A percentile compares a stretch with the other conserved stretches of the same genome.
These are phyloP conservation scores for Sclerotinia borealis DNA, from an alignment of 2,329 filamentous ascomycete genomes.

Conservation along the genomic window DNA sequence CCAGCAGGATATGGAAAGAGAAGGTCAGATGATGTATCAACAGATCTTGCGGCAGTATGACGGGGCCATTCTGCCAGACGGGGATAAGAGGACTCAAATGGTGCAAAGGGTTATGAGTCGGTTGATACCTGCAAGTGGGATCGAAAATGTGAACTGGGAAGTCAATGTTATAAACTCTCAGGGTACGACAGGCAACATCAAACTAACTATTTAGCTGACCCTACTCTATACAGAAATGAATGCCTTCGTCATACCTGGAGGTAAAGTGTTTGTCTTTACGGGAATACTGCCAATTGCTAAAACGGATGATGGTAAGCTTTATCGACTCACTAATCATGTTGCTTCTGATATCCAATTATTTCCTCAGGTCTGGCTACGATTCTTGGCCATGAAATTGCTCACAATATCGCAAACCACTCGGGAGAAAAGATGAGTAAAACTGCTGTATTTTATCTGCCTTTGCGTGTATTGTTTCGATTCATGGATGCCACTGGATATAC, in stretches of 20 bases:
- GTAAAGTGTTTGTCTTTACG: constrained; percentile 74
- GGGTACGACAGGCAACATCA: constrained; percentile 27
- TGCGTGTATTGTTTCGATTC: constrained; percentile 34
- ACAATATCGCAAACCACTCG: constrained; percentile 63
- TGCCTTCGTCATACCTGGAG: constrained; percentile 71
- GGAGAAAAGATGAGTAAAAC: constrained; percentile 52
- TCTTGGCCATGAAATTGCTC: constrained; percentile 73
- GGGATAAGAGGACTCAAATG: constrained; percentile 48
- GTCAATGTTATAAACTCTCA: constrained; percentile 67
- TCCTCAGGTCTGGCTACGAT: constrained; percentile 59
- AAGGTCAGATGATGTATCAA: constrained; percentile 49
- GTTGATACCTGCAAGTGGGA: constrained; percentile 61
- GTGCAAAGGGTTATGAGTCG: constrained; percentile 60
- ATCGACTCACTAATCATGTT: too few species aligned
- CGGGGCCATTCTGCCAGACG: constrained; percentile 48
- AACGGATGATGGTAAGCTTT: constrained; percentile 60
- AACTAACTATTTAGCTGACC: not conserved
- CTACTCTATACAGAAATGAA: constrained; percentile 42
- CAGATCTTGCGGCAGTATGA: constrained; percentile 50
- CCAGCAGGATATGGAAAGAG: constrained; percentile 46
- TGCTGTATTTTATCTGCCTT: constrained; percentile 33
- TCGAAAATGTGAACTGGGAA: constrained; percentile 58
- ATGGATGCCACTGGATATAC: constrained; percentile 29
- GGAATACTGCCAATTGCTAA: constrained; percentile 64
- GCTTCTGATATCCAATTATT: too few species aligned